Base-by-base conservation (phyloP, 2,329 filamentous ascomycete genomes). In the Periglandula ipomoeae region DNA sequence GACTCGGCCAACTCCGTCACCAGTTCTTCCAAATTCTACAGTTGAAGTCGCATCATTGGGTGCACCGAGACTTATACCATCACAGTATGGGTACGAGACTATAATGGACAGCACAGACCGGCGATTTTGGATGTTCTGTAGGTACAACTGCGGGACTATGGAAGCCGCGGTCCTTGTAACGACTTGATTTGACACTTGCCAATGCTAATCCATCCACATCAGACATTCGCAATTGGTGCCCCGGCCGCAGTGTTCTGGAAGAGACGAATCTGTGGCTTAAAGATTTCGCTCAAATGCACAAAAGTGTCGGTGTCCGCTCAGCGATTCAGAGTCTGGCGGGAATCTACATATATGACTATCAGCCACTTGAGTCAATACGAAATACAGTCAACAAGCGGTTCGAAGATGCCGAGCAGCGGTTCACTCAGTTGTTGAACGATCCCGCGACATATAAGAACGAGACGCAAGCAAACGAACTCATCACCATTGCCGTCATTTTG, bases 311-410 rank as follows among this genome's bases (percentile, higher is more conserved):
- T 19, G 64, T 70, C 8, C 55, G 59, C 3, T 56, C 60, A 23
- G 68, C 68, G 5, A 68, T 70, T n/a, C 64, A 68, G 39, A 66
- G 66, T 20, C 57, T 70, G 2, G 65, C 67, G 3, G 67, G 66
- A 2, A 62, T 69, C 1, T 70, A 70, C 26, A 65, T 70, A 5
- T 67, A 69, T 48, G 68, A 70, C 48, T 70, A 70, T 30, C 49
- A 62, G 15, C 66, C 66, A 1, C 54, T 60, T 24, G 59, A 65
- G 8, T 51, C 51, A 5, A 55, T 70, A 11, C 58, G 60, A 15
- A 54, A 54, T 9, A 58, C 61, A 11, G 62, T 68, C 46, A 69
- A 68, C 39, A 47, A 60, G 10, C 58, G 59, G 19, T 68, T 67
- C 49, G 37, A 41, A 10, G 46, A 53, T 17, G 64, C 65, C 4